Evolutionary conservation across 2,329 filamentous ascomycete genomes (phyloP).

Genomic region (Aureobasidium pullulans): DNA sequence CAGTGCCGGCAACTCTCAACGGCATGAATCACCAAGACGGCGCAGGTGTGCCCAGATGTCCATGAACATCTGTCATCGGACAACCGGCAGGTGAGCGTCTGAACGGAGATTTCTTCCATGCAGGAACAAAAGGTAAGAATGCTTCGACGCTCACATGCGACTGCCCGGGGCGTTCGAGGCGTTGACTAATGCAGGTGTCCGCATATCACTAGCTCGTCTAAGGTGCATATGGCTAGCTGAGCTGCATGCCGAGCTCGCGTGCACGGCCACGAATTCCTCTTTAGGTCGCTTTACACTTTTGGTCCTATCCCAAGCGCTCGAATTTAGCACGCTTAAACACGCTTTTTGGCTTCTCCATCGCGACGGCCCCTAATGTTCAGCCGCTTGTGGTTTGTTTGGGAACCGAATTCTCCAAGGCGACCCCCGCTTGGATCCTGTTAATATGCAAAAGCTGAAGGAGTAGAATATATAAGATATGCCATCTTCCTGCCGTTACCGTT

Average conservation of each 20-base stretch:
- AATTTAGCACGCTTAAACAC: constrained; percentile 6
- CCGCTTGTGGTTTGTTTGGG: constrained; percentile 3
- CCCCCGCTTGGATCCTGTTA: neutral
- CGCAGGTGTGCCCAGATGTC: neutral
- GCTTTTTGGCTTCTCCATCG: constrained; percentile 1
- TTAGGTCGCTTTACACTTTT: constrained; percentile 8
- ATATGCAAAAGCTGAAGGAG: constrained; percentile 2
- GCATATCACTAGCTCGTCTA: neutral
- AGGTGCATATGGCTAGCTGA: neutral
- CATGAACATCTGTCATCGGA: neutral
- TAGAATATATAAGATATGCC: constrained; percentile 3
- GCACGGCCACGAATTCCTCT: constrained; percentile 1
- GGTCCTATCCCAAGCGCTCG: neutral
- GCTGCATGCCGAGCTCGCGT: neutral
- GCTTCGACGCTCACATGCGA: neutral
- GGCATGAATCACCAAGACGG: neutral
- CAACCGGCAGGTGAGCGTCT: neutral
- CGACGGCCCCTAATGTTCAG: constrained; percentile 7
- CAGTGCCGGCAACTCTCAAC: neutral
- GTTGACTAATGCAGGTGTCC: neutral
- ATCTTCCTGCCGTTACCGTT: constrained; percentile 2
- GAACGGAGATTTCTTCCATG: neutral
- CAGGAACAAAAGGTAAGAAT: constrained; percentile 2
- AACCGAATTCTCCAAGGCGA: neutral
- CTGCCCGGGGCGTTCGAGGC: neutral